Percentiles rank a stretch among this genome's conserved stretches.
phyloP scores from a whole-genome alignment of 305 asterid genomes.

The Coffea humblotiana region DNA sequence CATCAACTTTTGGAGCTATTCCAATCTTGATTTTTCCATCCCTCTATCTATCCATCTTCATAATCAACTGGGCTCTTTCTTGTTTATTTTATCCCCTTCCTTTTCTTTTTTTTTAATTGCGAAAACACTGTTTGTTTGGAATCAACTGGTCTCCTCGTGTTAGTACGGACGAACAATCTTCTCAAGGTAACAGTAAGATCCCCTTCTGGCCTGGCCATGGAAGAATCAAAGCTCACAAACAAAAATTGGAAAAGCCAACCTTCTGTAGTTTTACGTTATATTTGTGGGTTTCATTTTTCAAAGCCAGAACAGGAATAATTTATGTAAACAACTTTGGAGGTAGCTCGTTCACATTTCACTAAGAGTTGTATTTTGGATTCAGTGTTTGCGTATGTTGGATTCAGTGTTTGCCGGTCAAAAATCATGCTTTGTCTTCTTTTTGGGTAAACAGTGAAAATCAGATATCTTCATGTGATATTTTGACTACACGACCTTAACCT shows the following conservation, averaged over 20 bases:
- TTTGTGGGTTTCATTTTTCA: background rate
- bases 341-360: background rate
- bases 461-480: background rate
- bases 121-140: constrained; percentile 15
- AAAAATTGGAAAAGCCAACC: background rate
- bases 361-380: background rate
- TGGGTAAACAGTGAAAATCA: background rate
- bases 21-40: background rate
- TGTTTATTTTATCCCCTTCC: background rate
- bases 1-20: constrained; percentile 13
- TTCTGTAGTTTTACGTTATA: background rate
- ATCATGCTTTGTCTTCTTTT: background rate
- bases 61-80: background rate
- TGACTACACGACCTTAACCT: background rate
- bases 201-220: constrained; percentile 20
- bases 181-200: constrained; percentile 25
- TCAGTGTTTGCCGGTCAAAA: background rate
- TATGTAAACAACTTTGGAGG: background rate
- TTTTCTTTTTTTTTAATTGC: background rate
- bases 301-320: background rate
- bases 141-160: constrained; percentile 14
- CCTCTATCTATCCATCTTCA: no score
- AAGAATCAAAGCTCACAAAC: background rate
- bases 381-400: no score
- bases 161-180: constrained; percentile 29